phyloP scores from a whole-genome alignment of 495 filamentous ascomycete species.

The Halenospora varia region DNA sequence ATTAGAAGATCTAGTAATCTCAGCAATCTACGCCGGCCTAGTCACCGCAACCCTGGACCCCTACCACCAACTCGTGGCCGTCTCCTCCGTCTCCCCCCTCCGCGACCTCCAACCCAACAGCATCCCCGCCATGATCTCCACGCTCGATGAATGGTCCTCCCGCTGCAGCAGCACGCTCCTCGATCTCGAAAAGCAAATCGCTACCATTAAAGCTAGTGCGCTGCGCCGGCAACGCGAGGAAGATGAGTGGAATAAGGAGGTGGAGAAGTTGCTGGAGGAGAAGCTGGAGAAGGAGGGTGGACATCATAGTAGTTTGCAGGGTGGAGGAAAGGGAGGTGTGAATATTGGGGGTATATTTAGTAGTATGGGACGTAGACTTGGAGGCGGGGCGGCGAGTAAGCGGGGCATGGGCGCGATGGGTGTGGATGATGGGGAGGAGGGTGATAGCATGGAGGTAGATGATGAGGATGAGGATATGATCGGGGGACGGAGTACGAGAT shows the following conservation, averaged over 20 bases:
- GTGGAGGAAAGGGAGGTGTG: conserved; percentile 27
- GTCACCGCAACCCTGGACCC: conserved; percentile 81
- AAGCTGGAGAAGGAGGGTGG: conserved; percentile 31
- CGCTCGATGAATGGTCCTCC: conserved; percentile 67
- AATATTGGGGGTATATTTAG: conserved; percentile 16
- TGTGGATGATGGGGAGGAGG: conserved; percentile 44
- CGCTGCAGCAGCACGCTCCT: conserved; percentile 71
- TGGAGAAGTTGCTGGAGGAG: conserved; percentile 43
- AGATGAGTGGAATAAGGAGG: conserved; percentile 37
- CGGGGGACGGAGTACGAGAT: conserved; percentile 18
- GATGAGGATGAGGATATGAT: conserved; percentile 37
- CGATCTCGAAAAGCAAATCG: conserved; percentile 71
- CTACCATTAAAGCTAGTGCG: conserved; percentile 49
- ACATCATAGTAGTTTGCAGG: too few relatives aligned
- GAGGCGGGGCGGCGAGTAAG: conserved; percentile 32
- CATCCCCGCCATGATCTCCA: conserved; percentile 59
- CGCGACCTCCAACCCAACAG: conserved; percentile 75
- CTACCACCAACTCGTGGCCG: conserved; percentile 60
- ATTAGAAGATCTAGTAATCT: conserved; percentile 88
- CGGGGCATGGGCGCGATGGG: conserved; percentile 37
- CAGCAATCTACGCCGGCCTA: conserved; percentile 81
- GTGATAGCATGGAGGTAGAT: conserved; percentile 56
- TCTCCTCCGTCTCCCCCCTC: conserved; percentile 75
- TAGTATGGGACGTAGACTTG: conserved; percentile 29
- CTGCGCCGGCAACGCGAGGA: conserved; percentile 48